Conservation (phyloP, 495 filamentous ascomycete species). For the Geopyxis carbonaria region DNA sequence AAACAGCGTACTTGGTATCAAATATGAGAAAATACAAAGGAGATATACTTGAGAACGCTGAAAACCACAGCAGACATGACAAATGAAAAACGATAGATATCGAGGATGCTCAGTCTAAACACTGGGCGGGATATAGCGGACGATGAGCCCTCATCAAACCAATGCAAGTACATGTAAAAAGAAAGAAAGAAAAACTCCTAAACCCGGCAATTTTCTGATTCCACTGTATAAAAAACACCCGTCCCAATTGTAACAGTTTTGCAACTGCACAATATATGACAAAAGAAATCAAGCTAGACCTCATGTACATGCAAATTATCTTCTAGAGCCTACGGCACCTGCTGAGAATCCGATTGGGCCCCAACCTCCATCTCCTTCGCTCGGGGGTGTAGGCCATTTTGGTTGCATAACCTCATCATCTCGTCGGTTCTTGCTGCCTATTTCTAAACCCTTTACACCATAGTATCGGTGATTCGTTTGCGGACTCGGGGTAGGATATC, state of each 20-base stretch:
- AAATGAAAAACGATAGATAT: too few relatives aligned
- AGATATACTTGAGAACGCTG: too few relatives aligned
- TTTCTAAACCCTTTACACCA: constrained; percentile 33
- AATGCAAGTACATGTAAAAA: background rate
- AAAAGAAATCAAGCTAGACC: background rate
- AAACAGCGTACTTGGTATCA: too few relatives aligned
- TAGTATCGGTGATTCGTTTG: constrained; percentile 33
- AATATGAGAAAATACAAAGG: too few relatives aligned
- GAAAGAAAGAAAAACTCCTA: constrained; percentile 4
- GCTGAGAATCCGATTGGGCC: constrained; percentile 12
- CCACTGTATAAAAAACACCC: constrained; percentile 3
- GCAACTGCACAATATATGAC: background rate
- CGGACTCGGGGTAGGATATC: constrained; percentile 44
- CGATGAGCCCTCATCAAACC: too few relatives aligned
- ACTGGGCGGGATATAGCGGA: too few relatives aligned
- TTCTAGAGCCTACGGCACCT: background rate
- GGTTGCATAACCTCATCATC: constrained; percentile 31
- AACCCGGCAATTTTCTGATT: constrained; percentile 2
- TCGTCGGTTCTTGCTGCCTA: constrained; percentile 26
- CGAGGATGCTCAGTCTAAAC: too few relatives aligned
- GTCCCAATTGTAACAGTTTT: background rate
- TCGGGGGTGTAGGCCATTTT: constrained; percentile 89
- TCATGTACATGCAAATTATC: constrained; percentile 2
- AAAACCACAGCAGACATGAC: too few relatives aligned
- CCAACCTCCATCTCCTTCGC: constrained; percentile 68